These are phyloP conservation scores for Xylaria telfairii DNA, from an alignment of 495 filamentous ascomycete species.

Conservation along the genomic window DNA sequence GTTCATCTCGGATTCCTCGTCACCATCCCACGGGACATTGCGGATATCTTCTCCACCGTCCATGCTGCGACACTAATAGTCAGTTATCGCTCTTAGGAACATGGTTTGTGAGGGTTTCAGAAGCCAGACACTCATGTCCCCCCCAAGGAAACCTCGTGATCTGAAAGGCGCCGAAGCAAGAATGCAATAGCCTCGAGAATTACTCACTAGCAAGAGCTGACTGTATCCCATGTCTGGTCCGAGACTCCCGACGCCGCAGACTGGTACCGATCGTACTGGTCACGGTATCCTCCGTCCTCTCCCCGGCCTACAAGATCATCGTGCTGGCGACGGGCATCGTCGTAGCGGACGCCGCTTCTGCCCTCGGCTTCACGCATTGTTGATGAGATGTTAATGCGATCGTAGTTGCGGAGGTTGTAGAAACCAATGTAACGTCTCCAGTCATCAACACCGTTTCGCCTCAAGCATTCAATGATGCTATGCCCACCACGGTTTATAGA, in stretches of 20 bases:
- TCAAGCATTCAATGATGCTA: constrained; percentile 82
- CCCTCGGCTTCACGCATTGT: constrained; percentile 69
- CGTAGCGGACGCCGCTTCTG: constrained; percentile 74
- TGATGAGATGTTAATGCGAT: constrained; percentile 79
- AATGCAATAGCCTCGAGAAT: too few species aligned
- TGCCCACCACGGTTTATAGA: constrained; percentile 85
- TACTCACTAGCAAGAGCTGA: constrained; percentile 69
- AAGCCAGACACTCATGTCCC: too few species aligned
- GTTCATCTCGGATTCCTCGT: constrained; percentile 75
- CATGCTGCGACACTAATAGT: constrained; percentile 56
- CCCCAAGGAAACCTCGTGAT: too few species aligned
- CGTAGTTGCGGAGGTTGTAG: constrained; percentile 94
- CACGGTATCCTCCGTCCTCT: constrained; percentile 20
- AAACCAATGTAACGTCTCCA: constrained; percentile 84
- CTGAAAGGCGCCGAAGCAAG: too few species aligned
- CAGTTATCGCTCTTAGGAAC: too few species aligned
- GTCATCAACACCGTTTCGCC: constrained; percentile 71
- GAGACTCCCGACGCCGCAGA: constrained; percentile 62
- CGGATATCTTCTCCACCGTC: constrained; percentile 76
- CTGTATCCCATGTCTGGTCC: constrained; percentile 71
- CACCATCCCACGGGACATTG: constrained; percentile 79
- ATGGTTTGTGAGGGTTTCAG: too few species aligned
- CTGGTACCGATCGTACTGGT: constrained; percentile 68
- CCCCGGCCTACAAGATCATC: constrained; percentile 35
- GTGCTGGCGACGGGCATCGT: constrained; percentile 65